Conservation (phyloP, 1,284 basidiomycete genomes). For the Tilletia walkeri region DNA sequence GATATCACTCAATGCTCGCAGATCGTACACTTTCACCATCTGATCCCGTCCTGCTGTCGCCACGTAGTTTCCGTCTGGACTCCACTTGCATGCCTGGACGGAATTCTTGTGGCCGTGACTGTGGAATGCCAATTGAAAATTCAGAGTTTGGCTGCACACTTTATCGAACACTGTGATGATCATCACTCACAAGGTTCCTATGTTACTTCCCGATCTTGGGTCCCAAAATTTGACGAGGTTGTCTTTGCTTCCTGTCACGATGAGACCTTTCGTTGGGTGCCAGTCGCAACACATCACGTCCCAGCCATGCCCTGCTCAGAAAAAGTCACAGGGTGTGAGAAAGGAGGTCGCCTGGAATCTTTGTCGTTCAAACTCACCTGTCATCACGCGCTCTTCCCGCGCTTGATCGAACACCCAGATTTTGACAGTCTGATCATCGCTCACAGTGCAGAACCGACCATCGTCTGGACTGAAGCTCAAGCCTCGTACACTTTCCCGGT, state of each 20-base stretch:
- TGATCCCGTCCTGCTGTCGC: constrained; percentile 93
- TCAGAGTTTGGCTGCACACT: too few relatives aligned
- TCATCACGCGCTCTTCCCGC: constrained; percentile 65
- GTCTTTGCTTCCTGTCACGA: constrained; percentile 93
- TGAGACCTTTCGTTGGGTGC: constrained; percentile 92
- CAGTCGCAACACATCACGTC: constrained; percentile 98
- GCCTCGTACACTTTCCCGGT: constrained; percentile 72
- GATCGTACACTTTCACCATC: constrained; percentile 93
- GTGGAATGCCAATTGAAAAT: neutral
- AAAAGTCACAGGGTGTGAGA: neutral
- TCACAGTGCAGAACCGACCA: constrained; percentile 83
- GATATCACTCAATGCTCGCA: constrained; percentile 94
- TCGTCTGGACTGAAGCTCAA: constrained; percentile 90
- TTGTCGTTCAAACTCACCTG: neutral
- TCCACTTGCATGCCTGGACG: constrained; percentile 87
- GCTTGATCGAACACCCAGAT: constrained; percentile 94
- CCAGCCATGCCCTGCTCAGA: constrained; percentile 80
- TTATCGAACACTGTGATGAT: neutral
- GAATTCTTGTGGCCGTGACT: constrained; percentile 92
- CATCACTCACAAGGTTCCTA: constrained; percentile 24
- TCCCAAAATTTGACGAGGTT: constrained; percentile 99
- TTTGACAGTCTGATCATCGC: constrained; percentile 88
- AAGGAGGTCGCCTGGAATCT: too few relatives aligned
- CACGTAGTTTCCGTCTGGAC: constrained; percentile 78
- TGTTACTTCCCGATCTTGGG: constrained; percentile 60